Conservation (phyloP, 2,329 filamentous ascomycete genomes). For the Fusarium sp. region DNA sequence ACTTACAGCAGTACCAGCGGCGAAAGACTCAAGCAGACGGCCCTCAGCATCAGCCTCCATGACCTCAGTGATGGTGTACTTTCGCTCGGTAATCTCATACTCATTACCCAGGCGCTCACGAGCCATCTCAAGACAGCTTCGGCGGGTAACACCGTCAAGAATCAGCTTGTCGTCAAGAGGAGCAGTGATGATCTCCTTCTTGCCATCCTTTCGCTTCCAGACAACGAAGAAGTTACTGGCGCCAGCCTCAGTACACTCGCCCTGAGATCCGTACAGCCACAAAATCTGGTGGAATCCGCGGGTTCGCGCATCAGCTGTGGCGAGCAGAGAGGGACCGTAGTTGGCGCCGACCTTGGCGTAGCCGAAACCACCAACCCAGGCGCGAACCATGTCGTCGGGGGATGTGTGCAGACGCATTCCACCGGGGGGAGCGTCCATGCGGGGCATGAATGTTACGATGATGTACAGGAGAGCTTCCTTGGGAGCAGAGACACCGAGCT, state of each 20-base stretch:
- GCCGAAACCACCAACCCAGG: slow-evolving; percentile 94
- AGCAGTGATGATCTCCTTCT: slow-evolving; percentile 80
- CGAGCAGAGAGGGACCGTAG: slow-evolving; percentile 86
- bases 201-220: slow-evolving; percentile 68
- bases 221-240: slow-evolving; percentile 93
- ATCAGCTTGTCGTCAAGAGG: slow-evolving; percentile 86
- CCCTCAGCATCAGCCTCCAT: slow-evolving; percentile 79
- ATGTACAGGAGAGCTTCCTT: slow-evolving; percentile 90
- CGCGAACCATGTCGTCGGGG: slow-evolving; percentile 84
- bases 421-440: slow-evolving; percentile 63
- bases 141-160: slow-evolving; percentile 87
- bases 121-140: slow-evolving; percentile 81
- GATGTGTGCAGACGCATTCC: slow-evolving; percentile 83
- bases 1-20: slow-evolving; percentile 85
- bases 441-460: slow-evolving; percentile 74
- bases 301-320: slow-evolving; percentile 78
- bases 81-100: slow-evolving; percentile 81
- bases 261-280: slow-evolving; percentile 87
- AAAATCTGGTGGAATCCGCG: slow-evolving; percentile 89
- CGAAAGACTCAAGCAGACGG: slow-evolving; percentile 85
- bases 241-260: slow-evolving; percentile 88
- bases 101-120: slow-evolving; percentile 70
- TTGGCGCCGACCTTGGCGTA: slow-evolving; percentile 94
- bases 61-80: slow-evolving; percentile 85
- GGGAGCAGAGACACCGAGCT: slow-evolving; percentile 84